These are phyloP conservation scores for Phaeosphaeriaceae sp. DNA, from an alignment of 2,329 filamentous ascomycete genomes.

Conservation along the genomic window DNA sequence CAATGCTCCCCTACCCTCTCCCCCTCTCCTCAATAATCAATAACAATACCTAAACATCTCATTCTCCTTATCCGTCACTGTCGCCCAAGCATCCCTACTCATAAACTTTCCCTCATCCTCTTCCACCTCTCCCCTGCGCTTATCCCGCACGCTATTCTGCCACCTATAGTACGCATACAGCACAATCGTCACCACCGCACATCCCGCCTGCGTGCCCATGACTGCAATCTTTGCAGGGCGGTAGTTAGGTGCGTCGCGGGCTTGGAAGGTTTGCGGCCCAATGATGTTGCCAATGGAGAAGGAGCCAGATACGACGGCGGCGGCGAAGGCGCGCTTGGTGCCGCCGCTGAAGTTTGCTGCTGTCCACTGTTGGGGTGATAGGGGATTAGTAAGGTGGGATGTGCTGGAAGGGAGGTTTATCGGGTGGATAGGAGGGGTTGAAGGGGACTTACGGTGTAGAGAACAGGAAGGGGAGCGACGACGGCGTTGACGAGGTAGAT, in stretches of 20 bases:
- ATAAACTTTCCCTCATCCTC: constrained; percentile 2
- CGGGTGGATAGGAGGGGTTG: too few relatives aligned
- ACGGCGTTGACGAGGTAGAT: constrained; percentile 29
- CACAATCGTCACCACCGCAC: constrained; percentile 22
- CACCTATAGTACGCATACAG: constrained; percentile 22
- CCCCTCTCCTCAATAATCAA: too few relatives aligned
- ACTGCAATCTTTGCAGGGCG: constrained; percentile 54
- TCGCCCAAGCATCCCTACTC: constrained; percentile 2
- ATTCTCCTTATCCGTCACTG: constrained; percentile 5
- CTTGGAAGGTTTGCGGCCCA: constrained; percentile 38
- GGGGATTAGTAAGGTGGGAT: not conserved
- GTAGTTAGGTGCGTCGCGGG: constrained; percentile 22
- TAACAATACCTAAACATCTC: constrained; percentile 6
- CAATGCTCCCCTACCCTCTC: too few relatives aligned
- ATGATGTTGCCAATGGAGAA: constrained; percentile 44
- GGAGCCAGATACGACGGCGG: constrained; percentile 41
- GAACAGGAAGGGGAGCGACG: constrained; percentile 20
- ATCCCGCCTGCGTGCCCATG: constrained; percentile 38
- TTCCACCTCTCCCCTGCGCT: not conserved
- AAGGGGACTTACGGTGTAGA: constrained; percentile 14
- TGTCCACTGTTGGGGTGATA: constrained; percentile 12
- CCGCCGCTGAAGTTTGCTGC: constrained; percentile 33
- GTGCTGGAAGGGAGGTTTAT: too few relatives aligned
- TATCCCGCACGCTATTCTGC: constrained; percentile 16
- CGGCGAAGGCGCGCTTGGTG: constrained; percentile 46